phyloP scores from a whole-genome alignment of 2,329 filamentous ascomycete species.

The Diaporthe sp. region DNA sequence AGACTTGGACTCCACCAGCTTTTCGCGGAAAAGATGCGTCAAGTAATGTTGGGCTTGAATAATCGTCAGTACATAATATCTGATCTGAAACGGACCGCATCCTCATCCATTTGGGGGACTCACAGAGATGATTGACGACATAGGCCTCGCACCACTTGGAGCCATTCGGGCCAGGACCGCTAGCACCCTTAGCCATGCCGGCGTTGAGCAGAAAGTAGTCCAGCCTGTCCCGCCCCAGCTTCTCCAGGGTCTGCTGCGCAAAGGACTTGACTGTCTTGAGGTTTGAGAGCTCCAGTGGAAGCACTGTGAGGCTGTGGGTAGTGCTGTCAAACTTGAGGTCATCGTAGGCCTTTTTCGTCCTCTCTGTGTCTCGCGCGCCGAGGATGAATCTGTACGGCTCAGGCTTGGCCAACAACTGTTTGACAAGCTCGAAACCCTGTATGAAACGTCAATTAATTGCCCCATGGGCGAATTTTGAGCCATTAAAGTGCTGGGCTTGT shows the following conservation, averaged over 20 bases:
- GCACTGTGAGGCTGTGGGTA: slow-evolving; percentile 58
- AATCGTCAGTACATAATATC: neutral
- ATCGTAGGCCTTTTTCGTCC: slow-evolving; percentile 58
- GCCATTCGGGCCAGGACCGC: slow-evolving; percentile 54
- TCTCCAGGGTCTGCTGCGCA: slow-evolving; percentile 58
- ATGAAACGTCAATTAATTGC: neutral
- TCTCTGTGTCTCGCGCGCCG: slow-evolving; percentile 61
- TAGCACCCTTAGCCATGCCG: slow-evolving; percentile 55
- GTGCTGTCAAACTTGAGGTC: slow-evolving; percentile 57
- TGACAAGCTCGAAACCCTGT: slow-evolving; percentile 67
- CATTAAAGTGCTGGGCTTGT: neutral
- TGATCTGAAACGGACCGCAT: neutral
- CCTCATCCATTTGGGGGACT: neutral
- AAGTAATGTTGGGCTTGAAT: slow-evolving; percentile 68
- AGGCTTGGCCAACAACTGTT: slow-evolving; percentile 61
- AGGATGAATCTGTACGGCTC: slow-evolving; percentile 65
- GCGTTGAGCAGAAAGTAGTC: slow-evolving; percentile 67
- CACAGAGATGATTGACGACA: slow-evolving; percentile 68
- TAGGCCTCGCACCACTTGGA: slow-evolving; percentile 65
- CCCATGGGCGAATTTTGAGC: neutral
- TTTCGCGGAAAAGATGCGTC: slow-evolving; percentile 62
- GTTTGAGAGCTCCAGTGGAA: slow-evolving; percentile 64
- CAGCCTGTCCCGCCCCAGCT: slow-evolving; percentile 57
- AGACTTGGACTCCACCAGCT: slow-evolving; percentile 60
- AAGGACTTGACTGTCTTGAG: slow-evolving; percentile 62